A percentile compares a stretch with the other conserved stretches of the same genome.
Evolutionary conservation across 352 stramenopile genomes (phyloP).

Genomic region (Phytophthora crassamura): DNA sequence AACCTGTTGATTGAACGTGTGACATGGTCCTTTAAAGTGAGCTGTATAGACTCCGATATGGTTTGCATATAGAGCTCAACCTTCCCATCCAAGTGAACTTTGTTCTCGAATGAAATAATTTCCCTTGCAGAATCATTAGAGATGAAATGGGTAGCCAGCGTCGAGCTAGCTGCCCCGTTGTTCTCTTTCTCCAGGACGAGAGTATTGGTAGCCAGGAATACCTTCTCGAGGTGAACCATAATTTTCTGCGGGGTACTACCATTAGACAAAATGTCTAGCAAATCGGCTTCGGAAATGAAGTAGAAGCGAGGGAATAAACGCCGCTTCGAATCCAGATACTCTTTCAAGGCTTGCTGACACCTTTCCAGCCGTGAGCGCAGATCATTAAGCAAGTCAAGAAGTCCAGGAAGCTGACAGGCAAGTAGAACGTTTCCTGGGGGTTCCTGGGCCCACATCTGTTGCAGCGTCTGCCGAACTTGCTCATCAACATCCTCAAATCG

Average conservation of each 20-base stretch:
- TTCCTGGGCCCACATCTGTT: constrained; percentile 78
- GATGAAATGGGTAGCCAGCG: constrained; percentile 89
- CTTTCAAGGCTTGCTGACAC: constrained; percentile 94
- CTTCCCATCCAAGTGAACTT: constrained; percentile 92
- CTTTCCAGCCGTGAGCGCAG: constrained; percentile 86
- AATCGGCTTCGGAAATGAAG: constrained; percentile 95
- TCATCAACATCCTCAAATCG: constrained; percentile 92
- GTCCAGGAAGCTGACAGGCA: constrained; percentile 85
- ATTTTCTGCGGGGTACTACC: constrained; percentile 89
- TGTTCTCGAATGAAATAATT: constrained; percentile 88
- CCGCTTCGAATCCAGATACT: constrained; percentile 95
- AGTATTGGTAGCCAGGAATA: constrained; percentile 74
- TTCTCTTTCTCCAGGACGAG: constrained; percentile 65
- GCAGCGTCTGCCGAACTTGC: constrained; percentile 69
- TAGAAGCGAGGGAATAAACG: constrained; percentile 95
- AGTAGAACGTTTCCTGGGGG: constrained; percentile 71
- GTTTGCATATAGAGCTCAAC: constrained; percentile 96
- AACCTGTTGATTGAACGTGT: constrained; percentile 89
- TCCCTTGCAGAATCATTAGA: constrained; percentile 91
- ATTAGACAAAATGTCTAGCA: constrained; percentile 96
- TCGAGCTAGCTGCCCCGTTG: constrained; percentile 32
- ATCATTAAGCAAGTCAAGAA: constrained; percentile 77
- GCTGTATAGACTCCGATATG: constrained; percentile 91
- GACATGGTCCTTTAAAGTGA: constrained; percentile 90
- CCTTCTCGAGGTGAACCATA: constrained; percentile 92